These are phyloP conservation scores for Polychaeton citri DNA, from an alignment of 2,329 filamentous ascomycete species.

Conservation along the genomic window DNA sequence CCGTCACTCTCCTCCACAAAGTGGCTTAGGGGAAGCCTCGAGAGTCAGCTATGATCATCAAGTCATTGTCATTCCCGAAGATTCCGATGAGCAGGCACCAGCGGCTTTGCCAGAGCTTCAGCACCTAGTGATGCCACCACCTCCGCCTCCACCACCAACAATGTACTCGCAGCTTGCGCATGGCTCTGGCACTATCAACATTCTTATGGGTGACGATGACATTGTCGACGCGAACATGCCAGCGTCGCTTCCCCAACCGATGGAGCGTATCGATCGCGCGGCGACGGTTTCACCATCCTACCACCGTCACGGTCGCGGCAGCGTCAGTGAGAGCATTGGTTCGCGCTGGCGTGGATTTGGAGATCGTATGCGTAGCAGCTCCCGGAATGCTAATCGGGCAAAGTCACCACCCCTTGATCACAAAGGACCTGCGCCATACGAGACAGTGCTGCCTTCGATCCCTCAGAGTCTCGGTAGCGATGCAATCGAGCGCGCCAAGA, in stretches of 20 bases:
- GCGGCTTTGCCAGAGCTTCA: conserved; percentile 48
- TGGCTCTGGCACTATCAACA: conserved; percentile 25
- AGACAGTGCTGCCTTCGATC: conserved; percentile 25
- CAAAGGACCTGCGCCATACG: conserved; percentile 26
- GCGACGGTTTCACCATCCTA: conserved; percentile 23
- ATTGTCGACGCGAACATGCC: conserved; percentile 13
- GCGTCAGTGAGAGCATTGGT: conserved; percentile 45
- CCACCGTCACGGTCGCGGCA: conserved; percentile 41
- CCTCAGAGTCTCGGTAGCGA: conserved; percentile 4
- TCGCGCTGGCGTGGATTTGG: conserved; percentile 41
- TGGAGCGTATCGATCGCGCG: conserved; percentile 12
- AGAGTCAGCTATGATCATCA: conserved; percentile 28
- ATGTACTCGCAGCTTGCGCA: conserved; percentile 20
- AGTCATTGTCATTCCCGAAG: conserved; percentile 30
- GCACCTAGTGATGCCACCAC: conserved; percentile 42
- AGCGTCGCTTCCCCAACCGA: conserved; percentile 14
- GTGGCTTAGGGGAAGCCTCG: conserved; percentile 42
- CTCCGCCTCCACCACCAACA: conserved; percentile 25
- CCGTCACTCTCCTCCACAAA: conserved; percentile 1
- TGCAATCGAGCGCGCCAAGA: conserved; percentile 12
- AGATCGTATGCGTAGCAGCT: conserved; percentile 46
- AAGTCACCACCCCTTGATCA: conserved; percentile 31
- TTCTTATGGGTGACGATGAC: conserved; percentile 23
- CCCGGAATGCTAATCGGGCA: conserved; percentile 32
- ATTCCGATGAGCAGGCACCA: conserved; percentile 20